Evolutionary conservation across 257 asterid species (phyloP).

Genomic region (Solanum bukasovii): DNA sequence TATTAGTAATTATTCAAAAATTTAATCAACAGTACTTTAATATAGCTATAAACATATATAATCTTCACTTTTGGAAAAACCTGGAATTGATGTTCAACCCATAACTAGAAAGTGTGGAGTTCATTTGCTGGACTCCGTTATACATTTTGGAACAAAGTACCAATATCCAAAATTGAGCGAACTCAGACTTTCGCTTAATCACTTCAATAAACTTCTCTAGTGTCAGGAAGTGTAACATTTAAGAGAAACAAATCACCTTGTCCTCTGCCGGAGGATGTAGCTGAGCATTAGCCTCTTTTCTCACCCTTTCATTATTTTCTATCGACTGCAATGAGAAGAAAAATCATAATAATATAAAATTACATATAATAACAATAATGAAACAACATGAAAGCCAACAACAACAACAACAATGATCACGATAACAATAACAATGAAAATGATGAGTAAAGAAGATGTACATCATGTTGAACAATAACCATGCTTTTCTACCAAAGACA

Average conservation of each 20-base stretch:
- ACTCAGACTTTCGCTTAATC: neutral
- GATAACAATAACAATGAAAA: neutral
- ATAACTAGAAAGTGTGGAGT: neutral
- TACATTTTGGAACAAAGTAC: neutral
- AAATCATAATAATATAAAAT: neutral
- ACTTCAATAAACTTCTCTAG: neutral
- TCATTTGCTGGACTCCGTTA: neutral
- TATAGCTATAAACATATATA: neutral
- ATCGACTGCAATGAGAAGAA: slow-evolving; percentile 38
- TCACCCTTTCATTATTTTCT: slow-evolving; percentile 65
- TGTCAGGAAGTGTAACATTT: neutral
- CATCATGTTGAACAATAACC: neutral
- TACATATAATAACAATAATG: neutral
- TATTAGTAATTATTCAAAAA: neutral
- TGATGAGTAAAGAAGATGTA: neutral
- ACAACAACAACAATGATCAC: neutral
- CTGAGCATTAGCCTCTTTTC: slow-evolving; percentile 48
- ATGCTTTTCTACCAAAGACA: neutral
- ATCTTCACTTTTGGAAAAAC: neutral
- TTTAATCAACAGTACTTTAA: neutral
- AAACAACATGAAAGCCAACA: neutral
- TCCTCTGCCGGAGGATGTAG: slow-evolving; percentile 38
- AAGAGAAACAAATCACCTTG: slow-evolving; percentile 39
- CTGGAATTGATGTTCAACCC: neutral
- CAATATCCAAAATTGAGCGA: neutral